Evolutionary conservation across 306 rosid species (phyloP).

Genomic region (Vachellia collinsii): DNA sequence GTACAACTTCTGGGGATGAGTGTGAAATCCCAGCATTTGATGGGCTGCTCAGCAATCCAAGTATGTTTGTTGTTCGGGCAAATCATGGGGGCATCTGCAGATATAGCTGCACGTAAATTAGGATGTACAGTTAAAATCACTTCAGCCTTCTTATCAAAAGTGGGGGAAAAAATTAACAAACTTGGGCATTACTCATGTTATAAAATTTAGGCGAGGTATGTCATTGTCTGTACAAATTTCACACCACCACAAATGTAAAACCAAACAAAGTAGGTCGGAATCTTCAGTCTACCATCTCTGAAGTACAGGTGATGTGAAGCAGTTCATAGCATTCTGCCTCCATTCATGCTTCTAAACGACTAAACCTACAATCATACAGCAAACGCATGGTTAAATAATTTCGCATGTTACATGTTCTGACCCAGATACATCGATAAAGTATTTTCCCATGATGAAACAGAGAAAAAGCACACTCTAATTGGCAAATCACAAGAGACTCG

Average conservation of each 20-base stretch:
- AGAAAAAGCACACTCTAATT: not conserved
- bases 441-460: not conserved
- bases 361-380: constrained; percentile 42
- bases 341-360: constrained; percentile 25
- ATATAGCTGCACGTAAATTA: constrained; percentile 40
- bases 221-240: not conserved
- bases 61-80: constrained; percentile 36
- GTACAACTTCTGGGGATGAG: constrained; percentile 44
- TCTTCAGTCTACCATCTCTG: constrained; percentile 40
- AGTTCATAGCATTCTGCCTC: constrained; percentile 35
- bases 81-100: constrained; percentile 31
- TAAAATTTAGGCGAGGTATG: not conserved
- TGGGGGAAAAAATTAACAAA: too few species aligned
- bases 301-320: constrained; percentile 34
- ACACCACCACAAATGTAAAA: not conserved
- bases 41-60: constrained; percentile 32
- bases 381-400: constrained; percentile 35
- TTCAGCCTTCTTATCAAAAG: not conserved
- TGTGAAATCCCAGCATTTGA: constrained; percentile 37
- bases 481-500: not conserved
- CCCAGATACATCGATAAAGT: constrained; percentile 5
- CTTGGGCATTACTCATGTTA: not conserved
- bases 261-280: constrained; percentile 13
- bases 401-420: not conserved
- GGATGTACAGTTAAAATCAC: constrained; percentile 30